Evolutionary conservation across 2,329 filamentous ascomycete species (phyloP).

Genomic region (Aspergillus fumigatus): DNA sequence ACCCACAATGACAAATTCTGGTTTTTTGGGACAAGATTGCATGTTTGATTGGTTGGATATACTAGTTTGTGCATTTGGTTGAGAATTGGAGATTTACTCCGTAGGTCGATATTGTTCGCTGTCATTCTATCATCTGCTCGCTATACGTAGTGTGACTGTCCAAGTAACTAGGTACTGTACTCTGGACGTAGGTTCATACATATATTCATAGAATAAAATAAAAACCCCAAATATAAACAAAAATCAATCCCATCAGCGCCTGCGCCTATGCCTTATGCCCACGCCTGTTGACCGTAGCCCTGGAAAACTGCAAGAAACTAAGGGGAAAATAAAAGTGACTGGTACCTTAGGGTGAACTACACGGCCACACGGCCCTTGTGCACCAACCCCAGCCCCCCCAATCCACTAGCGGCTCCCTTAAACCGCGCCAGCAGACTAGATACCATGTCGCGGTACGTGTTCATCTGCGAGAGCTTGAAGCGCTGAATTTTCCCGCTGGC

Average conservation of each 20-base stretch:
- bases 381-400: slow-evolving; percentile 19
- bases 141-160: not conserved
- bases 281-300: not conserved
- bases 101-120: too few species aligned
- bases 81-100: too few species aligned
- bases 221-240: too few species aligned
- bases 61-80: not conserved
- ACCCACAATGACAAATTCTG: not conserved
- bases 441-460: slow-evolving; percentile 35
- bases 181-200: too few species aligned
- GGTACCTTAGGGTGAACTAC: slow-evolving; percentile 2
- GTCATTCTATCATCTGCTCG: not conserved
- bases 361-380: slow-evolving; percentile 20
- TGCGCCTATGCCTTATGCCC: not conserved
- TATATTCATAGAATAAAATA: too few species aligned
- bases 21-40: not conserved
- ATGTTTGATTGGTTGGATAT: not conserved
- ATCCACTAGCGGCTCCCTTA: slow-evolving; percentile 14
- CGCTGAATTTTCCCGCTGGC: slow-evolving; percentile 49
- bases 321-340: not conserved
- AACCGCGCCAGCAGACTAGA: slow-evolving; percentile 26
- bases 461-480: slow-evolving; percentile 38
- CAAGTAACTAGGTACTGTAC: not conserved
- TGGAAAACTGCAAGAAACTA: not conserved
- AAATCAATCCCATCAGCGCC: not conserved